Base-by-base conservation (phyloP, 306 rosid genomes). In the Hippophae rhamnoides region DNA sequence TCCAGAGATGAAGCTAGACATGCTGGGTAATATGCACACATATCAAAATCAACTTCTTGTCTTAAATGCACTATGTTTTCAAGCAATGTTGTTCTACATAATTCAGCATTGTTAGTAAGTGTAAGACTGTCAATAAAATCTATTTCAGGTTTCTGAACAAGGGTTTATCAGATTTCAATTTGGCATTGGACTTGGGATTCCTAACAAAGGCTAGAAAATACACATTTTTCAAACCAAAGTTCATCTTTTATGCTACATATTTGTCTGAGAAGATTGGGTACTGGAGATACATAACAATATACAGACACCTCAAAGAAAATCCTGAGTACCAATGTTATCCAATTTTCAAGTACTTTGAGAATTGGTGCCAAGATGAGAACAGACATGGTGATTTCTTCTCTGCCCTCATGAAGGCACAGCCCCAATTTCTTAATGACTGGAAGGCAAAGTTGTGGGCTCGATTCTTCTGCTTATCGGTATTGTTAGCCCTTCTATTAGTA, bases 301-400 rank as follows among this genome's bases (percentile, higher is more conserved):
- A 92, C 85, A 78, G 99, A 63, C 99, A 92, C 78, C 99, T 92
- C 78, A 88, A 83, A 86, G 74, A 41, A 5, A 92, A 92, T 41
- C 99, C 96, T 3, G 67, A 88, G 76, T 92, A 70, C 86, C 99
- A 88, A 64, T 88, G 96, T 38, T 88, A 92, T 69, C 99, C 99
- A 62, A 92, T 92, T 77, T 92, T 92, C 71, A 85, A 85, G 82
- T 92, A 83, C 76, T 92, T 92, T 64, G 99, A 92, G 88, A 92
- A 92, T 84, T 92, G 99, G 99, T 92, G 99, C 81, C 99, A 92
- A 72, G 99, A 92, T 76, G 99, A 92, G 83, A 92, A 92, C 62
- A 78, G 99, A 50, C 99, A 92, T 23, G 99, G 99, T 3, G 99
- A 92, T 66, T 92, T 92, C 82, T 92, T 92, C 79, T 87, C 99